Evolutionary conservation across 2,329 filamentous ascomycete species (phyloP), one percentile per base, ranked within the genome.

Genomic region (Cercospora sp.): DNA sequence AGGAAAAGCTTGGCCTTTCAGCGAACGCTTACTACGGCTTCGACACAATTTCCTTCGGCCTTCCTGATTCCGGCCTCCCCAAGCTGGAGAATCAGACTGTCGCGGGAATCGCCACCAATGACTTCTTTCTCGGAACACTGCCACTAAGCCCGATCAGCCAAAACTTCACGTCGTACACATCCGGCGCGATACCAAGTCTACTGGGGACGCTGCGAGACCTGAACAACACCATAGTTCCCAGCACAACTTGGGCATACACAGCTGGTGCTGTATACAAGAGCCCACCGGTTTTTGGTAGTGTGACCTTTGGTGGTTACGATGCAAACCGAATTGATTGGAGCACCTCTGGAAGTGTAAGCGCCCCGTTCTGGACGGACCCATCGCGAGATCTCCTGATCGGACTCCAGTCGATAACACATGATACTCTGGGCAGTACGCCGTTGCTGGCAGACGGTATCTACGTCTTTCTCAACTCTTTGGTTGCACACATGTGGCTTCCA

Each of bases 281-380:
- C 21, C 63, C 70, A 3, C 68, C 66, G 8, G 70, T 69, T 0
- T 75, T 71, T 10, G 76, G 76, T 1, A 73, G 82, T 55, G 60
- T 71, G 24, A 77, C 79, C 1, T 68, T 83, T 4, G 81, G 81
- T 16, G 81, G 81, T 5, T 82, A 81, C 65, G 81, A 83, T 68
- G 71, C 75, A 18, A 77, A 77, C 0, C 77, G 80, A n/a, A 79
- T 80, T 68, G 45, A 74, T 69, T 24, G 63, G 74, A 75, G 76
- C 49, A 65, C 68, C 13, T 68, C 74, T 1, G 45, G 45, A 21
- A 51, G 45, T 51, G 68, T 70, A 24, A 78, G 81, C 75, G 45
- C 37, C 7, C 55, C 75, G 68, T 69, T 81, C 77, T 66, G 64
- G n/a, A 60, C 49, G 9, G 74, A 75, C 43, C 58, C 65, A 21